Base-by-base conservation (phyloP, 306 rosid species). In the Dicorynia guianensis region DNA sequence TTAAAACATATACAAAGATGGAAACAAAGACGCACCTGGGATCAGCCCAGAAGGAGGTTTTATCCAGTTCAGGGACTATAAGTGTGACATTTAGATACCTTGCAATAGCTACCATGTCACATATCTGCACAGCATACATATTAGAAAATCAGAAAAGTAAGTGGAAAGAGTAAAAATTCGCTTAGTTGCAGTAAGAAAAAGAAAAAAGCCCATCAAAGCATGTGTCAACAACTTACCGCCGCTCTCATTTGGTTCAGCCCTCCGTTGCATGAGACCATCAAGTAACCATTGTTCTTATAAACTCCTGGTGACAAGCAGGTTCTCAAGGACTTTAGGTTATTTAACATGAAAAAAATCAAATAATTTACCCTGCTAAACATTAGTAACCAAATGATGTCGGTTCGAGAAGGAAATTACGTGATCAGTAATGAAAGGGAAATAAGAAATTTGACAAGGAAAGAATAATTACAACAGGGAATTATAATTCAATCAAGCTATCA, bases 161-260 rank as follows among this genome's bases (percentile, higher is more conserved):
- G 46, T 36, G 2, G 7, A 63, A 65, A 9, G 15, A 48, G 34
- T 30, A 52, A 73, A 77, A 18, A 12, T 17, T 18, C 40, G 11
- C 38, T 30, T 44, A 59, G 47, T 44, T 33, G 67, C 61, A 75
- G 14, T 36, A 57, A 44, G 12, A 72, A 63, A 47, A 36, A n/a
- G 20, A 53, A 36, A 52, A 50, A 8, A 34, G 49, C 10, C 17
- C 3, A 11, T 0, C 8, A 25, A 50, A 69, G 25, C 59, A 48
- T 13, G 43, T 5, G 20, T 72, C 6, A 64, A 70, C 68, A 65
- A 88, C 97, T 85, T 72, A 95, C 99, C 84, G 99, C 99, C 8
- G 99, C 91, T 86, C 99, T 86, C 99, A 95, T 95, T 80, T 95
- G 99, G 80, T 95, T 95, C 52, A 95, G 87, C 71, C 99, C 99